A percentile compares a stretch with the other conserved stretches of the same genome.
phyloP scores from a whole-genome alignment of 2,329 filamentous ascomycete genomes.

The Epicoccum nigrum region DNA sequence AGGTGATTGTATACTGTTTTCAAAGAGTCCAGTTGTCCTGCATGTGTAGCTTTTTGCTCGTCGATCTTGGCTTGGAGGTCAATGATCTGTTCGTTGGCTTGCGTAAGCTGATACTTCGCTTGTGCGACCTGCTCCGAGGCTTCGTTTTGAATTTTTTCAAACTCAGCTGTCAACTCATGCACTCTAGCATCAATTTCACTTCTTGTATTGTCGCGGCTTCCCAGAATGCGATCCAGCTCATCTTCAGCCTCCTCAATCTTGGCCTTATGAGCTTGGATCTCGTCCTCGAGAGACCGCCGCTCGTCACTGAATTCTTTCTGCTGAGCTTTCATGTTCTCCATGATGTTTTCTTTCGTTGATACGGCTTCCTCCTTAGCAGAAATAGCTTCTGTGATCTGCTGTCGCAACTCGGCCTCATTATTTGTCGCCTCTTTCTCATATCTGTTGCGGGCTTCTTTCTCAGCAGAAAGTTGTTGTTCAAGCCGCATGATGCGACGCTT shows the following conservation, averaged over 20 bases:
- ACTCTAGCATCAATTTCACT: conserved; percentile 72
- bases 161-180: conserved; percentile 71
- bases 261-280: conserved; percentile 76
- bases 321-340: conserved; percentile 92
- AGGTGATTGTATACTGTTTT: conserved; percentile 48
- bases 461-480: conserved; percentile 77
- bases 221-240: conserved; percentile 83
- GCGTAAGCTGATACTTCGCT: conserved; percentile 48
- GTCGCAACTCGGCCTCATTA: conserved; percentile 67
- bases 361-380: conserved; percentile 92
- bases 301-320: conserved; percentile 88
- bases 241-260: conserved; percentile 90
- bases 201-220: conserved; percentile 82
- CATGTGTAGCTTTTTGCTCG: conserved; percentile 53
- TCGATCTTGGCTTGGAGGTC: conserved; percentile 65
- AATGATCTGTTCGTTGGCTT: conserved; percentile 46
- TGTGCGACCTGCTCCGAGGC: conserved; percentile 58
- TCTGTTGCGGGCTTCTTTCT: conserved; percentile 70
- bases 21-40: conserved; percentile 38
- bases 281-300: conserved; percentile 79
- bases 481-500: conserved; percentile 69
- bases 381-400: conserved; percentile 80
- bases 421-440: conserved; percentile 72
- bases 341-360: conserved; percentile 89
- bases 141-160: conserved; percentile 64